A percentile compares a stretch with the other conserved stretches of the same genome.
Evolutionary conservation across 441 rosid species (phyloP).

Genomic region (Populus hybrid): DNA sequence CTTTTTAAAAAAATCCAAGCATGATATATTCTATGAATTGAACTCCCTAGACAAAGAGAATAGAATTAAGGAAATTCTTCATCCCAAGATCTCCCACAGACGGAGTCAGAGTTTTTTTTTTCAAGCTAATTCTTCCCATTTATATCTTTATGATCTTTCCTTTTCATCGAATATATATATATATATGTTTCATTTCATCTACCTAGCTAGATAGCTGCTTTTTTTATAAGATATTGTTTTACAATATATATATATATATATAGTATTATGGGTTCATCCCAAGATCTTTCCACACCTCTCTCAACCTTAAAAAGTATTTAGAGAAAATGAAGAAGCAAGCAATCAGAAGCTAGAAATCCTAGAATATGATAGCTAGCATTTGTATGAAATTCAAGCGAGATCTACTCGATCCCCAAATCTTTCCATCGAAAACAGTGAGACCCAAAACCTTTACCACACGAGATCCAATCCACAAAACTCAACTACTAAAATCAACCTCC

Average conservation of each 20-base stretch:
- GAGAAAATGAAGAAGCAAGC: slow-evolving; percentile 19
- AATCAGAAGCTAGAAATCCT: not conserved
- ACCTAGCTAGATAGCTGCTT: not conserved
- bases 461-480: slow-evolving; percentile 62
- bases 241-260: not conserved
- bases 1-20: not conserved
- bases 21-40: slow-evolving; percentile 20
- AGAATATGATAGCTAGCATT: slow-evolving; percentile 10
- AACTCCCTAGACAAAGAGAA: slow-evolving; percentile 57
- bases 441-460: slow-evolving; percentile 47
- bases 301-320: slow-evolving; percentile 20
- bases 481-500: slow-evolving; percentile 9
- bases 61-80: slow-evolving; percentile 52
- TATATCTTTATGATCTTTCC: slow-evolving; percentile 21
- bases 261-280: slow-evolving; percentile 35
- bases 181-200: slow-evolving; percentile 6
- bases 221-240: not conserved
- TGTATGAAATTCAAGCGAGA: slow-evolving; percentile 50
- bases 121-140: not conserved
- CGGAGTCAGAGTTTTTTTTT: slow-evolving; percentile 43
- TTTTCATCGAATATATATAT: slow-evolving; percentile 1
- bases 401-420: slow-evolving; percentile 30
- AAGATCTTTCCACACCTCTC: slow-evolving; percentile 13
- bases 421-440: slow-evolving; percentile 54
- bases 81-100: slow-evolving; percentile 58